Conservation (phyloP, 371 early-diverging fungal species). For the Chytridiales sp. region DNA sequence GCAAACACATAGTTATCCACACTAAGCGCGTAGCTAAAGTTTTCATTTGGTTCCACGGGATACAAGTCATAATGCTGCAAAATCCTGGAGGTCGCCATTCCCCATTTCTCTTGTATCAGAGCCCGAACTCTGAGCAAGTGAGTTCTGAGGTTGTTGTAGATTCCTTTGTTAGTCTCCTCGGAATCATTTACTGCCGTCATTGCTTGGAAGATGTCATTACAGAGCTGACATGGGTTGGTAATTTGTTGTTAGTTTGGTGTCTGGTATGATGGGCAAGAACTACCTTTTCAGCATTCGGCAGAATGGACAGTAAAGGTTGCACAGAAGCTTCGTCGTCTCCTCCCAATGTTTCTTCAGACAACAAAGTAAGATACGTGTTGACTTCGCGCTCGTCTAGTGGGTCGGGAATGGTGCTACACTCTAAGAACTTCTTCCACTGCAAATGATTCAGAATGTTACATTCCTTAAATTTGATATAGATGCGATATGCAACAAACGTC, state of each 20-base stretch:
- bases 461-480: slow-evolving; percentile 1
- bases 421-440: slow-evolving; percentile 46
- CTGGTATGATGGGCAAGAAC: not conserved
- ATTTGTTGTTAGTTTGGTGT: no score
- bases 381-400: slow-evolving; percentile 46
- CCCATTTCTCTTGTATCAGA: slow-evolving; percentile 42
- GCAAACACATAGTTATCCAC: slow-evolving; percentile 31
- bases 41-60: slow-evolving; percentile 48
- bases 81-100: slow-evolving; percentile 34
- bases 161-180: slow-evolving; percentile 12
- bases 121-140: slow-evolving; percentile 30
- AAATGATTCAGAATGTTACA: not conserved
- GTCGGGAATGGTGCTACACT: slow-evolving; percentile 46
- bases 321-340: slow-evolving; percentile 40
- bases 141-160: slow-evolving; percentile 13
- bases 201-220: slow-evolving; percentile 31
- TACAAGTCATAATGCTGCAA: slow-evolving; percentile 46
- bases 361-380: slow-evolving; percentile 45
- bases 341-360: slow-evolving; percentile 34
- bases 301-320: slow-evolving; percentile 19
- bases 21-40: slow-evolving; percentile 38
- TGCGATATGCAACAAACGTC: not conserved
- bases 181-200: slow-evolving; percentile 14
- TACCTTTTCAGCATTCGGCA: slow-evolving; percentile 41
- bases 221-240: slow-evolving; percentile 23